phyloP scores from a whole-genome alignment of 1,284 basidiomycete genomes.

The Rugosomyces carneus region DNA sequence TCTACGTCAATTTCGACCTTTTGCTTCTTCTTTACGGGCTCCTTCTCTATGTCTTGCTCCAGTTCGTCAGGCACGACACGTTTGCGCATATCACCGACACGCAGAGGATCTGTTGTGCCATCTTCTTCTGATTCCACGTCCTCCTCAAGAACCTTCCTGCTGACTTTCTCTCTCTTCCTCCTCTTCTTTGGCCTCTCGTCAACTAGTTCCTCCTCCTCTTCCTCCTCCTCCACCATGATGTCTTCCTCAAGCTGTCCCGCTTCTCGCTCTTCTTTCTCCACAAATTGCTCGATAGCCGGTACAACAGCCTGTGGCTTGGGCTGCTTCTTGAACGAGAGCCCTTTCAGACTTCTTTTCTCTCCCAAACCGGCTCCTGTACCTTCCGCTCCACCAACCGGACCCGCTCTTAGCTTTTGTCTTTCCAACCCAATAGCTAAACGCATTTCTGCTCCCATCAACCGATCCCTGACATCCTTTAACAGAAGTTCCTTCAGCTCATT shows the following conservation, averaged over 20 bases:
- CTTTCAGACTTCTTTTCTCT: slow-evolving; percentile 49
- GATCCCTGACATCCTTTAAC: slow-evolving; percentile 65
- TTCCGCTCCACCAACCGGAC: slow-evolving; percentile 17
- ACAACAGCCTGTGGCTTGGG: slow-evolving; percentile 34
- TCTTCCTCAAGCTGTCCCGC: slow-evolving; percentile 23
- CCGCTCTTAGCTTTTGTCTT: slow-evolving; percentile 30
- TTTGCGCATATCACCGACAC: slow-evolving; percentile 22
- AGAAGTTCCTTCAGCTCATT: slow-evolving; percentile 57
- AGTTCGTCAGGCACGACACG: slow-evolving; percentile 31
- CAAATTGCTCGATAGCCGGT: slow-evolving; percentile 29
- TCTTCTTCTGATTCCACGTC: slow-evolving; percentile 36
- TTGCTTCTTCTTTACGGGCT: slow-evolving; percentile 37
- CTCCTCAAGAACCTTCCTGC: slow-evolving; percentile 28
- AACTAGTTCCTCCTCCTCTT: slow-evolving; percentile 28
- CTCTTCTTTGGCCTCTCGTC: slow-evolving; percentile 29
- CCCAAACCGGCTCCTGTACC: slow-evolving; percentile 22
- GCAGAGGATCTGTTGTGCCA: slow-evolving; percentile 29
- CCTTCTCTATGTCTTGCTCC: slow-evolving; percentile 36
- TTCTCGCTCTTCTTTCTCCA: slow-evolving; percentile 29
- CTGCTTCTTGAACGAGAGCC: slow-evolving; percentile 64
- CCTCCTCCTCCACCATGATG: slow-evolving; percentile 30
- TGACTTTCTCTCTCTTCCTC: slow-evolving; percentile 29
- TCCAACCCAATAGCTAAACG: slow-evolving; percentile 48
- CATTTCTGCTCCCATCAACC: slow-evolving; percentile 54
- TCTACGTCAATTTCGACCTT: slow-evolving; percentile 23